Evolutionary conservation across 371 early-diverging fungal genomes (phyloP).

Genomic region (Nematocida minor): DNA sequence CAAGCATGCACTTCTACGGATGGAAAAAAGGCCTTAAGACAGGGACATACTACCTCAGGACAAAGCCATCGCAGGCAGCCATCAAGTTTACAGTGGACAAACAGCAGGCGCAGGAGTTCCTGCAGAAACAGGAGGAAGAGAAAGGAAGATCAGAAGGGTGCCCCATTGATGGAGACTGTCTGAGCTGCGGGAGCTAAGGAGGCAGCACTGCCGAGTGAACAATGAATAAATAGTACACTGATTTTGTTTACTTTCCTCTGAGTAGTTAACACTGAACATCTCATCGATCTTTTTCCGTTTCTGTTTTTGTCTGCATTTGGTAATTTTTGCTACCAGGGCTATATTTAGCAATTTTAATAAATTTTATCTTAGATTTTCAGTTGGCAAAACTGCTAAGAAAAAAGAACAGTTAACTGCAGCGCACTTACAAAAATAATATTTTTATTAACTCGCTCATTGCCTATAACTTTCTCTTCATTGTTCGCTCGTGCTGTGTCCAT

Average conservation of each 20-base stretch:
- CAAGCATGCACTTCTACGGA: constrained; percentile 97
- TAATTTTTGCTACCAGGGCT: no score
- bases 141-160: neutral
- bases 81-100: constrained; percentile 77
- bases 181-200: constrained; percentile 46
- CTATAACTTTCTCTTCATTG: no score
- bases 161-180: constrained; percentile 36
- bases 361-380: no score
- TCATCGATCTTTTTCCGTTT: no score
- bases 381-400: neutral
- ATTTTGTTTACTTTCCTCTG: no score
- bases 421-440: neutral
- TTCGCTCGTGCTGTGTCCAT: neutral
- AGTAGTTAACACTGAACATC: no score
- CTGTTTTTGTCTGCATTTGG: no score
- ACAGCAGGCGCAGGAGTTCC: constrained; percentile 42
- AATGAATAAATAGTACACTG: no score
- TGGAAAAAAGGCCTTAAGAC: constrained; percentile 97
- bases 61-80: constrained; percentile 88
- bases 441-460: neutral
- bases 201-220: no score
- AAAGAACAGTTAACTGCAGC: neutral
- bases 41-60: constrained; percentile 97
- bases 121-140: constrained; percentile 23
- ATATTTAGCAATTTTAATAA: no score